A percentile compares a stretch with the other conserved stretches of the same genome.
phyloP scores from a whole-genome alignment of 2,329 filamentous ascomycete species.

The Sordariomycetes sp. region DNA sequence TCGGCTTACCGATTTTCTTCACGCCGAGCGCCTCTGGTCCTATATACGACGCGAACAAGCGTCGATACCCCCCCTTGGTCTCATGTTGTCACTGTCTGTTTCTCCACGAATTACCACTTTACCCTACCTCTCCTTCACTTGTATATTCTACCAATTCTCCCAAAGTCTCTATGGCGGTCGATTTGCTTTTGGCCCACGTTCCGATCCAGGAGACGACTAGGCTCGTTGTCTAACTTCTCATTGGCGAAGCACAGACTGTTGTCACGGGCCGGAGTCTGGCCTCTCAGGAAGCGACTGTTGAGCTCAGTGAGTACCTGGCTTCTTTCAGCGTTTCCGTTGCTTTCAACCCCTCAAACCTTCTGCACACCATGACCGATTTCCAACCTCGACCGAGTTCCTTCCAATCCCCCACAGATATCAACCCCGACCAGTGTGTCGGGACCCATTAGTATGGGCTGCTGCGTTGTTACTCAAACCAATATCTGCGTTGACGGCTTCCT shows the following conservation, averaged over 20 bases:
- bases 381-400: not conserved
- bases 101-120: not conserved
- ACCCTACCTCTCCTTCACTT: not conserved
- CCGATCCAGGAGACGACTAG: not conserved
- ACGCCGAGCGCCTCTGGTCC: not conserved
- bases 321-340: not conserved
- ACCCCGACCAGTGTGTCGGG: too few species aligned
- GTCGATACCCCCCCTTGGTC: not conserved
- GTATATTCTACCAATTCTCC: not conserved
- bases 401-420: too few species aligned
- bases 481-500: not conserved
- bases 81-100: not conserved
- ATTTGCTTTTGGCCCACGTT: not conserved
- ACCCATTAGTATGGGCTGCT: not conserved
- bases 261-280: not conserved
- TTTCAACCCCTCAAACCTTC: not conserved
- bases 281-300: not conserved
- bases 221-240: not conserved
- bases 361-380: not conserved
- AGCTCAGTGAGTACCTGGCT: not conserved
- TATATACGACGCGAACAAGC: not conserved
- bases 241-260: not conserved
- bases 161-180: not conserved
- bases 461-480: not conserved
- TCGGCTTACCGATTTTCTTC: not conserved